Base-by-base conservation (phyloP, 768 basidiomycete genomes). In the Dioszegia crocea region DNA sequence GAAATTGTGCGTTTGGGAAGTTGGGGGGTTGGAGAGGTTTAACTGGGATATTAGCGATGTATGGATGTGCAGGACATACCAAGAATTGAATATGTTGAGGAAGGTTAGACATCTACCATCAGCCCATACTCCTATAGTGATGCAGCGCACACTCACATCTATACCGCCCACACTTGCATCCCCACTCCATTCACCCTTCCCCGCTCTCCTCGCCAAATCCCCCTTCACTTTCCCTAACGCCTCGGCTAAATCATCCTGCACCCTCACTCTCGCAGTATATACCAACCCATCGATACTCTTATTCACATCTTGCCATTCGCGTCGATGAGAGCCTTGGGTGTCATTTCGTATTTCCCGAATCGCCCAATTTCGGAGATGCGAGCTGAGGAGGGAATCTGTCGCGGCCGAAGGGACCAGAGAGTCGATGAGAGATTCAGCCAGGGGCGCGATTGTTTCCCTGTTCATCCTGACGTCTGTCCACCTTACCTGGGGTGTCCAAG, bases 81-180 rank as follows among this genome's bases (percentile, higher is more conserved):
- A 73, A 53, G 4, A 73, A 33, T 33, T 70, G 71, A 0, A 73
- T 50, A 60, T 73, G 65, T 40, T 68, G 65, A 24, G 71, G 66
- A 6, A 73, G 17, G 50, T 70, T 68, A 1, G 62, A 46, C 54
- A 59, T 56, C 67, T 68, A 23, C 14, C n/a, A n/a, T n/a, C n/a
- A n/a, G n/a, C n/a, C n/a, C n/a, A n/a, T n/a, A n/a, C n/a, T 24
- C 5, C 3, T 11, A 30, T 27, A 29, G 49, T 16, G 11, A 5
- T 3, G 23, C 4, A 44, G 12, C 66, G 50, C 43, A 67, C 67
- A 33, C 57, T 58, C 23, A 73, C 29, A 21, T 59, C 33, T 29
- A 62, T 26, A 39, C 65, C 69, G 8, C 57, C 57, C 23, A 70
- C 29, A 21, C 59, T 38, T 33, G 60, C 26, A 39, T 63, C 69